Conservation (phyloP, 169 alveolate species). For the Plasmodium chabaudi region DNA sequence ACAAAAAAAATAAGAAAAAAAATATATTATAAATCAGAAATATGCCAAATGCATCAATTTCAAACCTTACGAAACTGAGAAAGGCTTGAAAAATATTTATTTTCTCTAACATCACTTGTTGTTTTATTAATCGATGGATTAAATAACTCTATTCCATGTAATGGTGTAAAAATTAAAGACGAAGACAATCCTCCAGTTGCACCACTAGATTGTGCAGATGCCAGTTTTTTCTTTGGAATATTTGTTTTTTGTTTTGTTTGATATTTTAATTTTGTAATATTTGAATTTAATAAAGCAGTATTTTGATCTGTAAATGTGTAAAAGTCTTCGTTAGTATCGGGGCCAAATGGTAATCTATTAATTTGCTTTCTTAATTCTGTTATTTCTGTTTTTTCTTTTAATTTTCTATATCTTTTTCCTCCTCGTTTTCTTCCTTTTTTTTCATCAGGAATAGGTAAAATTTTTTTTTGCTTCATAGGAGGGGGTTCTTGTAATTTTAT, state of each 20-base stretch:
- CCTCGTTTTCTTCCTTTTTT: slow-evolving; percentile 87
- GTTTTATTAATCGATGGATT: slow-evolving; percentile 20
- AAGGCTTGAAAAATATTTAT: slow-evolving; percentile 52
- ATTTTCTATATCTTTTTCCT: slow-evolving; percentile 88
- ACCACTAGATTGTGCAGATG: slow-evolving; percentile 58
- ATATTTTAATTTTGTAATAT: slow-evolving; percentile 54
- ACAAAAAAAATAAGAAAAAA: too few relatives aligned
- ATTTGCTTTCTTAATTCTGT: slow-evolving; percentile 88
- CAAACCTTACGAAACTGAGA: slow-evolving; percentile 66
- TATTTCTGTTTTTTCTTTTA: slow-evolving; percentile 89
- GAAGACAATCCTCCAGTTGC: slow-evolving; percentile 84
- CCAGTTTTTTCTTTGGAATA: slow-evolving; percentile 31
- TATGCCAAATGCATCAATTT: not conserved
- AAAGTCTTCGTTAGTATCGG: slow-evolving; percentile 89
- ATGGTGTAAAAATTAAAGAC: slow-evolving; percentile 86
- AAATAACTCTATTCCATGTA: slow-evolving; percentile 81
- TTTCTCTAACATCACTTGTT: slow-evolving; percentile 18
- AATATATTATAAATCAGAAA: too few relatives aligned
- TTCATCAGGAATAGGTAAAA: slow-evolving; percentile 91
- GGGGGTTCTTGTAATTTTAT: slow-evolving; percentile 72
- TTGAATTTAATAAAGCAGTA: slow-evolving; percentile 49
- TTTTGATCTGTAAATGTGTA: slow-evolving; percentile 64
- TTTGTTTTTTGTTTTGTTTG: slow-evolving; percentile 49
- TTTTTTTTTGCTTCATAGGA: slow-evolving; percentile 83
- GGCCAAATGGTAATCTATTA: slow-evolving; percentile 90